Base-by-base conservation (phyloP, 805 yeast species). In the Kuraishia hungarica region DNA sequence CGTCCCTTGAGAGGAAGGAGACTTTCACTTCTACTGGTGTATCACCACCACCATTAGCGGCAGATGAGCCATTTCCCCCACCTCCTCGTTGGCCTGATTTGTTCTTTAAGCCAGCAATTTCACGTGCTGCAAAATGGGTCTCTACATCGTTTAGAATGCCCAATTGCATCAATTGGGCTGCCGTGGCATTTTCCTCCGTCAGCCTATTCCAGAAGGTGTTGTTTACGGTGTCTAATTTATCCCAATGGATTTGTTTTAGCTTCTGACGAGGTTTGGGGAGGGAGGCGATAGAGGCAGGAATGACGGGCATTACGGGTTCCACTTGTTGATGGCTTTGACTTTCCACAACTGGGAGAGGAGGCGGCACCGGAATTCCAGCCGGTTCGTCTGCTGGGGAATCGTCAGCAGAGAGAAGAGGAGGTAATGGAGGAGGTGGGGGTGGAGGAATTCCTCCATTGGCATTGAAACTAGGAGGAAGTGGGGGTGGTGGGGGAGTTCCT, bases 181-280 rank as follows among this genome's bases (percentile, higher is more conserved):
- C 81, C 51, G 81, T 68, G 0, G 63, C 56, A 13, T 72, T 72
- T 21, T 80, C 77, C 51, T 78, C 74, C 0, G 71, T 62, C 17
- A 69, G 61, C 21, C 69, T 67, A 29, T 75, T 75, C 96, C 96
- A 87, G 60, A 87, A 77, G 0, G 94, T 84, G 48, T 79, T 74
- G 19, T 75, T 72, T 17, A 84, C 72, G 52, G 74, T 67, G 15
- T 84, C 87, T 51, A 87, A 71, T 63, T 82, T 86, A 59, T 87
- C 94, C 96, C 94, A 87, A 62, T 87, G 96, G 58, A 87, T 79
- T 62, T 87, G 96, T 64, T 86, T 87, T 71, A 87, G 70, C 67
- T 82, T 84, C 58, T 74, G 76, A 66, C 76, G 76, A 20, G 84
- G 82, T 59, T 82, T 71, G 39, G 83, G 83, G 52, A 65, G 43